phyloP scores from a whole-genome alignment of 345 rosid genomes.

The Citrus sp. region DNA sequence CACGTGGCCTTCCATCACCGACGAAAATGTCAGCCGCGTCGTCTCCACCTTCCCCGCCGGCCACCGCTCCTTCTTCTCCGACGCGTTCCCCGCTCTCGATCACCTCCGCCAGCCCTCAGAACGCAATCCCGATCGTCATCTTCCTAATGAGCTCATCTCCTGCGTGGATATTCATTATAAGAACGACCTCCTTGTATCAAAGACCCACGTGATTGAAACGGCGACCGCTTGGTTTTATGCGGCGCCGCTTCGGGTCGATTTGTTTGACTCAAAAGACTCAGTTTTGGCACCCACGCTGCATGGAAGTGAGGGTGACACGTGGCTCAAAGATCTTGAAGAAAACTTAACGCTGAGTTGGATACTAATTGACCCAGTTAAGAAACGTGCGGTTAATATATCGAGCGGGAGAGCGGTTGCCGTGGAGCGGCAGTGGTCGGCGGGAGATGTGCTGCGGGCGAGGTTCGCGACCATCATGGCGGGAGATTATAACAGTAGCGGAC shows the following conservation, averaged over 20 bases:
- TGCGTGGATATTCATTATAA: constrained; percentile 69
- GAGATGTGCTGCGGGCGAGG: constrained; percentile 43
- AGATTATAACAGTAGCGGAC: background rate
- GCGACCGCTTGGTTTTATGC: constrained; percentile 46
- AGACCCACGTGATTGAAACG: constrained; percentile 43
- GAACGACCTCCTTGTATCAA: constrained; percentile 41
- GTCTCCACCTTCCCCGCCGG: constrained; percentile 55
- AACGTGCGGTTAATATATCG: constrained; percentile 59
- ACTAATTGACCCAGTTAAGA: constrained; percentile 52
- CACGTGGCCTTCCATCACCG: constrained; percentile 58
- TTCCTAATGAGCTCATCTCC: constrained; percentile 40
- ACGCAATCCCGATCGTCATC: constrained; percentile 1
- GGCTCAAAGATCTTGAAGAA: constrained; percentile 50
- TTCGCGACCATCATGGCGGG: constrained; percentile 42
- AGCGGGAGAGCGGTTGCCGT: constrained; percentile 54
- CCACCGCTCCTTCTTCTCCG: constrained; percentile 65
- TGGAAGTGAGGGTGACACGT: constrained; percentile 23
- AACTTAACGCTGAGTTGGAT: constrained; percentile 63
- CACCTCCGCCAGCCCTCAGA: background rate
- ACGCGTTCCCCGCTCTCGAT: constrained; percentile 44
- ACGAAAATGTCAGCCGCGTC: constrained; percentile 31
- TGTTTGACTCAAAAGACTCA: constrained; percentile 50
- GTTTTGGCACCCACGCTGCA: constrained; percentile 26
- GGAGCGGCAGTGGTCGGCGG: constrained; percentile 68
- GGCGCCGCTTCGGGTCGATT: constrained; percentile 65